Percentiles rank a stretch among this genome's conserved stretches.
These are phyloP conservation scores for Sphaceloma murrayae DNA, from an alignment of 2,329 filamentous ascomycete species.

Conservation along the genomic window DNA sequence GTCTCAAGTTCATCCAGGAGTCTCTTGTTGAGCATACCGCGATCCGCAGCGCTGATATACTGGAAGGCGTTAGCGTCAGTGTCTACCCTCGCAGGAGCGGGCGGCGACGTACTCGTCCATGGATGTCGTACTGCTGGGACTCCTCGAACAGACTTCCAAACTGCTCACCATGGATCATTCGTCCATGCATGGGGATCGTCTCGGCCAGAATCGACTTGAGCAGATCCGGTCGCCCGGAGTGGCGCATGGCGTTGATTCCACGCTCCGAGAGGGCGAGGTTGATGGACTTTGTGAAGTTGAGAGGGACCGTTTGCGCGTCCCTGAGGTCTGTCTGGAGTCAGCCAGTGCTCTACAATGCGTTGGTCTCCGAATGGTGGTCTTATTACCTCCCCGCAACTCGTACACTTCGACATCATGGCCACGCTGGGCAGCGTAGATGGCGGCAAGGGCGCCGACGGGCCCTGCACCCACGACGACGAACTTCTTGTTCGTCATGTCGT, in stretches of 20 bases:
- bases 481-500: slow-evolving; percentile 44
- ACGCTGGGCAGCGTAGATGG: slow-evolving; percentile 80
- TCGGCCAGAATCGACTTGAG: slow-evolving; percentile 63
- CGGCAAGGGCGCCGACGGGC: slow-evolving; percentile 84
- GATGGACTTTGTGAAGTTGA: slow-evolving; percentile 98
- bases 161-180: slow-evolving; percentile 80
- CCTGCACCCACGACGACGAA: slow-evolving; percentile 82
- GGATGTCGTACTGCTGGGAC: slow-evolving; percentile 81
- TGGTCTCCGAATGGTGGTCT: no score
- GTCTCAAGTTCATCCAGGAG: slow-evolving; percentile 74
- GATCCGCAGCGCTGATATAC: slow-evolving; percentile 79
- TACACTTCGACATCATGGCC: slow-evolving; percentile 90
- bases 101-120: slow-evolving; percentile 59
- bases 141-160: slow-evolving; percentile 62
- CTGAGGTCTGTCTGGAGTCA: slow-evolving; percentile 59
- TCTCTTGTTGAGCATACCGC: slow-evolving; percentile 69
- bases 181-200: slow-evolving; percentile 86
- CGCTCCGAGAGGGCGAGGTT: slow-evolving; percentile 91
- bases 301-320: slow-evolving; percentile 66
- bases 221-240: slow-evolving; percentile 57
- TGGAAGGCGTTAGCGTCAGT: slow-evolving; percentile 30
- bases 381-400: slow-evolving; percentile 79
- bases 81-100: background rate
- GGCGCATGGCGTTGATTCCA: slow-evolving; percentile 76
- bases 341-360: no score